Conservation (phyloP, 2,329 filamentous ascomycete species). For the Diaporthe sp. region DNA sequence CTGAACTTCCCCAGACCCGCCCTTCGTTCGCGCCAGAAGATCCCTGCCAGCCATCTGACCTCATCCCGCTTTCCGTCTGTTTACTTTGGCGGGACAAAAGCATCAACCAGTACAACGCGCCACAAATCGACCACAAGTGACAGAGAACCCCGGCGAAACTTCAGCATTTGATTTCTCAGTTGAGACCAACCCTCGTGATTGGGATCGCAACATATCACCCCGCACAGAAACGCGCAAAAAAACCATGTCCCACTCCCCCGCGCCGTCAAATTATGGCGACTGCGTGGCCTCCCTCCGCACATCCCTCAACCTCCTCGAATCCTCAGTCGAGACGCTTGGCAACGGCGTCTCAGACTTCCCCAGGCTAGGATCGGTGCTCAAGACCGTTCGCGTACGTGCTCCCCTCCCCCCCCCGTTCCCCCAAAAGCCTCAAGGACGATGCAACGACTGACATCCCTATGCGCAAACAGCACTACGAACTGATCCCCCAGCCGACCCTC, state of each 20-base stretch:
- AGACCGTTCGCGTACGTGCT: conserved; percentile 66
- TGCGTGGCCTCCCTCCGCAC: conserved; percentile 71
- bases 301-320: conserved; percentile 72
- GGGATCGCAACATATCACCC: too few relatives aligned
- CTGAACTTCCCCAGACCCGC: conserved; percentile 31
- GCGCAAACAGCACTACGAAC: conserved; percentile 82
- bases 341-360: conserved; percentile 70
- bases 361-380: conserved; percentile 66
- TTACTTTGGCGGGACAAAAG: conserved; percentile 4
- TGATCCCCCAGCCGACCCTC: conserved; percentile 87
- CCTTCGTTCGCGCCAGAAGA: neutral
- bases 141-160: neutral
- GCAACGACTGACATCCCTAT: neutral
- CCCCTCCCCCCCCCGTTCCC: conserved; percentile 10
- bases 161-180: too few relatives aligned
- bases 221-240: neutral
- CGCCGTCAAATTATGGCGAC: conserved; percentile 60
- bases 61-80: conserved; percentile 11
- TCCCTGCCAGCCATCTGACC: conserved; percentile 18
- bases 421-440: neutral
- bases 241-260: conserved; percentile 35
- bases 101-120: conserved; percentile 3
- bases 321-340: conserved; percentile 69
- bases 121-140: neutral
- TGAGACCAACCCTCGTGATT: too few relatives aligned